Conservation (phyloP, 495 filamentous ascomycete species). For the Haplographium delicatum region DNA sequence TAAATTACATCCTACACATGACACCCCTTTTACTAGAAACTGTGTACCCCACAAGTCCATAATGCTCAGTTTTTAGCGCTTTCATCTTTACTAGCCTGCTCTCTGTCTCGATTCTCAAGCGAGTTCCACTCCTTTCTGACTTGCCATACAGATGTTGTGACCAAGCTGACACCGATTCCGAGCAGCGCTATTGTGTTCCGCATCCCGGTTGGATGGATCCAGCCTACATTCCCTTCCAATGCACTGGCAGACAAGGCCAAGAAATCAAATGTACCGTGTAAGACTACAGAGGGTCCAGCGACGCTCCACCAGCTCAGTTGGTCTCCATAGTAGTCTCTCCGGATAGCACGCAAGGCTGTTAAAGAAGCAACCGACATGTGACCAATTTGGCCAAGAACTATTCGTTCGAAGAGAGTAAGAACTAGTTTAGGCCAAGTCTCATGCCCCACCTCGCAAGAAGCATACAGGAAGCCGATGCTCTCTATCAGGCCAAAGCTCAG, state of each 20-base stretch:
- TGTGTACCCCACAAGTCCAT: too few species aligned
- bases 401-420: slow-evolving; percentile 16
- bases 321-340: slow-evolving; percentile 25
- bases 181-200: slow-evolving; percentile 1
- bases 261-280: slow-evolving; percentile 24
- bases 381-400: slow-evolving; percentile 17
- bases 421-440: slow-evolving; percentile 5
- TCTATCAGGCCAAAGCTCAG: slow-evolving; percentile 24
- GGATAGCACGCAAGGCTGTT: slow-evolving; percentile 18
- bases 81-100: background rate
- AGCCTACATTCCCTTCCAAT: slow-evolving; percentile 27
- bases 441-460: slow-evolving; percentile 1
- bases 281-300: slow-evolving; percentile 14
- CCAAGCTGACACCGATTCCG: background rate
- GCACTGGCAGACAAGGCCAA: slow-evolving; percentile 18
- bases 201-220: slow-evolving; percentile 22
- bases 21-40: too few species aligned
- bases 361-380: slow-evolving; percentile 20
- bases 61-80: background rate
- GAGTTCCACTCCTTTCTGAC: slow-evolving; percentile 6
- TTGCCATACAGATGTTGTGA: background rate
- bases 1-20: too few species aligned
- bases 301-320: slow-evolving; percentile 19
- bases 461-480: slow-evolving; percentile 22
- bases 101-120: slow-evolving; percentile 2